Evolutionary conservation across 148 eudicot species (phyloP).

Genomic region (Chenopodium album): DNA sequence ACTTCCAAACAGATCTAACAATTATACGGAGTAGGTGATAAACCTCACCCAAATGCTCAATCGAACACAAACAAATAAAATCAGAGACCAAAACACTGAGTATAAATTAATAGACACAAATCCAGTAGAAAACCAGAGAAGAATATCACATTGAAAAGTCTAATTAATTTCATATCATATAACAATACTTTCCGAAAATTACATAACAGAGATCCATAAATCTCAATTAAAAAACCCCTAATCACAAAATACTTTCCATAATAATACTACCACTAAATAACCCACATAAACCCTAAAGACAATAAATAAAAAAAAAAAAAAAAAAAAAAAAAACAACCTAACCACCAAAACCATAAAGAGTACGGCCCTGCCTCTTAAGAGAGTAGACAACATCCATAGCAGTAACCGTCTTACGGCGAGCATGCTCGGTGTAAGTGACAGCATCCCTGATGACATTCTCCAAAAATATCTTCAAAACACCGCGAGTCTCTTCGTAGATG

Average conservation of each 20-base stretch:
- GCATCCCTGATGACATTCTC: conserved; percentile 27
- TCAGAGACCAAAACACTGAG: too few relatives aligned
- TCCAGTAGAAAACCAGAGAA: too few relatives aligned
- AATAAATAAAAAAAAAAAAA: not conserved
- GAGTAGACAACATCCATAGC: conserved; percentile 32
- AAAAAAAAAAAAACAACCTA: not conserved
- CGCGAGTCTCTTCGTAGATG: conserved; percentile 26
- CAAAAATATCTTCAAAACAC: conserved; percentile 25
- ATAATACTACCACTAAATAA: not conserved
- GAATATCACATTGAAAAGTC: too few relatives aligned
- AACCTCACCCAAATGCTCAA: too few relatives aligned
- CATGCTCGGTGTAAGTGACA: conserved; percentile 25
- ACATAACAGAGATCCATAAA: conserved; percentile 10
- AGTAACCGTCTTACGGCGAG: conserved; percentile 24
- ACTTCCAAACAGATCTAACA: too few relatives aligned
- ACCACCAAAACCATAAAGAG: conserved; percentile 29
- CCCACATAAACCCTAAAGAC: not conserved
- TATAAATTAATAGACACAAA: too few relatives aligned
- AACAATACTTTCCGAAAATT: not conserved
- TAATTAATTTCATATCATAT: not conserved
- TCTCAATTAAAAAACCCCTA: not conserved
- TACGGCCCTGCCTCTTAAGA: conserved; percentile 30
- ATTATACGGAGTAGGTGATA: too few relatives aligned
- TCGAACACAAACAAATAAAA: too few relatives aligned
- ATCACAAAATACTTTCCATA: not conserved